Evolutionary conservation across 306 rosid genomes (phyloP).

Genomic region (Morella rubra): DNA sequence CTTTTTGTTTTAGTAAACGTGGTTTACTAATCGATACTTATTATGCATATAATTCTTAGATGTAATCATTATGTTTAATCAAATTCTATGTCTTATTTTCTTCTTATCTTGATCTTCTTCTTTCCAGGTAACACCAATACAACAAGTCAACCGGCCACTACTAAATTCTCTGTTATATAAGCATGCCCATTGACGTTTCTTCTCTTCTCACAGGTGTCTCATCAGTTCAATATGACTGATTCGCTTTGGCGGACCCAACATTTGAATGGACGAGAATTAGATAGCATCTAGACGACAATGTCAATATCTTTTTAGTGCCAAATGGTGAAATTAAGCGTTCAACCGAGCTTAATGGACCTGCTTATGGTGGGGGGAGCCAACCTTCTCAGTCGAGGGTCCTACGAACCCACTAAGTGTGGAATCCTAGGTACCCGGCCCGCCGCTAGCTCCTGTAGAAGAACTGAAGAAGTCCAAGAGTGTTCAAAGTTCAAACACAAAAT

Average conservation of each 20-base stretch:
- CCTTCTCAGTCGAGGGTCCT: slow-evolving; percentile 47
- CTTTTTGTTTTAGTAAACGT: no score
- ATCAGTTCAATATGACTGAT: neutral
- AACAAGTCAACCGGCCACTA: neutral
- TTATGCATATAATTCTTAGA: neutral
- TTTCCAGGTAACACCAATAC: neutral
- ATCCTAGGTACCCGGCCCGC: slow-evolving; percentile 46
- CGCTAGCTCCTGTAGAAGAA: neutral
- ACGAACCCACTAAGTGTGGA: slow-evolving; percentile 54
- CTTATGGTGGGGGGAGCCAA: slow-evolving; percentile 14
- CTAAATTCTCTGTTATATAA: neutral
- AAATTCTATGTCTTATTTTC: neutral
- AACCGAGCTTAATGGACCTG: slow-evolving; percentile 17
- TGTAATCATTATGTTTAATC: neutral
- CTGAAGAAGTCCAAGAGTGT: neutral
- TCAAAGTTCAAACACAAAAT: neutral
- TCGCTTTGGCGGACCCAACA: neutral
- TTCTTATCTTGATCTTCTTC: neutral
- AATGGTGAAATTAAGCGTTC: slow-evolving; percentile 7
- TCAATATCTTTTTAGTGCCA: neutral
- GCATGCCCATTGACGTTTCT: neutral
- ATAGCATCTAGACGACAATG: neutral
- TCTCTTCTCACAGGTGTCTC: neutral
- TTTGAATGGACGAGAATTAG: neutral
- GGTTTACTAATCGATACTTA: no score